Conservation (phyloP, 495 filamentous ascomycete species). For the Hypoxylon crocopeplum region DNA sequence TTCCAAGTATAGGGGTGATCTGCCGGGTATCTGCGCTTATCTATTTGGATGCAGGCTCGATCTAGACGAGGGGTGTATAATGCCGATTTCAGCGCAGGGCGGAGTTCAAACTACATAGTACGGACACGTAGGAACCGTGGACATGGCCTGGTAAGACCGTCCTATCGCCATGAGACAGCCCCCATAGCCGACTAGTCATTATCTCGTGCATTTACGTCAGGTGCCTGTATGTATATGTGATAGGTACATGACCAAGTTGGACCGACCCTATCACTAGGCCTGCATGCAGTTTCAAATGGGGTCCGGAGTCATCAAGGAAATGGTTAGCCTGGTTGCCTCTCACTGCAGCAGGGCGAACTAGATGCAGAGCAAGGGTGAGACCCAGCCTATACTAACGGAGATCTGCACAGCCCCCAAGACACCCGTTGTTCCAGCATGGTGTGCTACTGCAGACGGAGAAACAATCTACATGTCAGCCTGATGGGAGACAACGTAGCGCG, state of each 20-base stretch:
- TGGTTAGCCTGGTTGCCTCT: neutral
- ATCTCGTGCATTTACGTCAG: neutral
- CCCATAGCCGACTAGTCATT: neutral
- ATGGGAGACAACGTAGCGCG: neutral
- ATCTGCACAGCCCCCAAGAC: neutral
- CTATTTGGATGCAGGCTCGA: neutral
- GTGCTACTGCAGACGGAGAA: too few relatives aligned
- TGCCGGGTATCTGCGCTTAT: neutral
- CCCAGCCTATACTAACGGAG: neutral
- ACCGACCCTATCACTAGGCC: neutral
- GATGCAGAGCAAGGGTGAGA: neutral
- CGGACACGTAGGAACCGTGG: too few relatives aligned
- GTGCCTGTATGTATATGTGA: slow-evolving; percentile 7
- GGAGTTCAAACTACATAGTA: too few relatives aligned
- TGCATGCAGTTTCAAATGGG: neutral
- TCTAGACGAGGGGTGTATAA: neutral
- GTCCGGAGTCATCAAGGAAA: neutral
- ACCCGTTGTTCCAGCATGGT: neutral
- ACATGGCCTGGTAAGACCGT: too few relatives aligned
- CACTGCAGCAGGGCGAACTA: slow-evolving; percentile 13
- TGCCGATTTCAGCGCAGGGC: neutral
- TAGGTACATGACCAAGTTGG: neutral
- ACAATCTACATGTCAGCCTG: too few relatives aligned
- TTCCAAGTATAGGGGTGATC: neutral
- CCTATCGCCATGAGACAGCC: neutral